Evolutionary conservation across 1,284 basidiomycete species (phyloP).

Genomic region (Cutaneotrichosporon sp.): DNA sequence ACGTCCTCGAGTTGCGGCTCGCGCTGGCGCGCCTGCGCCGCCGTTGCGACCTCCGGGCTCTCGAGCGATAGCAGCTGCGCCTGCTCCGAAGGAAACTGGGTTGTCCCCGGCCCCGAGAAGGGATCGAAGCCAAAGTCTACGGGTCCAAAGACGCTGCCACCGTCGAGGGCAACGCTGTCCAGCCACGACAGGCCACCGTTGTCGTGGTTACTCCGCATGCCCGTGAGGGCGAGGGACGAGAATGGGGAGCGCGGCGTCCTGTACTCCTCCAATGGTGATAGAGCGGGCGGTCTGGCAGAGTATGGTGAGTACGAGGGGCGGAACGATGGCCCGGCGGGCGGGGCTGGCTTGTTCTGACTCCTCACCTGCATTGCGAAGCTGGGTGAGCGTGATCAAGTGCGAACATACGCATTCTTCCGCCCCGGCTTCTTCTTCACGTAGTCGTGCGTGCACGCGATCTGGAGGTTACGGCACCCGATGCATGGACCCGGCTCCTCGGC

Average conservation of each 20-base stretch:
- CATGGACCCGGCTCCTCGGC: conserved; percentile 32
- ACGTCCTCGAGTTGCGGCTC: conserved; percentile 50
- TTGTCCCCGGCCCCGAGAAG: conserved; percentile 7
- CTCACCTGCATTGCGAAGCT: conserved; percentile 22
- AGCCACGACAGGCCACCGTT: conserved; percentile 30
- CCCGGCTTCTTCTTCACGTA: conserved; percentile 51
- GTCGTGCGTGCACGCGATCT: conserved; percentile 44
- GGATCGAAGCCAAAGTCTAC: conserved; percentile 20
- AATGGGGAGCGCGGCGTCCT: conserved; percentile 21
- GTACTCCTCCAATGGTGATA: not conserved
- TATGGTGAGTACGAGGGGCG: not conserved
- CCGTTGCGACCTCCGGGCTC: conserved; percentile 30
- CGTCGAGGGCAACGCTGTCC: conserved; percentile 27
- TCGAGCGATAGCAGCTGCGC: conserved; percentile 44
- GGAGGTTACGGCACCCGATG: conserved; percentile 44
- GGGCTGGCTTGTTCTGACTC: conserved; percentile 10
- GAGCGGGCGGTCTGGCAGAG: not conserved
- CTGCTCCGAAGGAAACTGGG: conserved; percentile 37
- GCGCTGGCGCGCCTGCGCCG: conserved; percentile 6
- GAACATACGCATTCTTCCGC: conserved; percentile 46
- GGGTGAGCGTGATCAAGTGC: not conserved
- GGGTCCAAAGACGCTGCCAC: conserved; percentile 13
- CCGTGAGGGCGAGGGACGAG: conserved; percentile 28
- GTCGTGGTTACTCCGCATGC: conserved; percentile 16
- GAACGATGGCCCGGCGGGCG: not conserved